Base-by-base conservation (phyloP, 2,329 filamentous ascomycete species). In the Polychaeton citri region DNA sequence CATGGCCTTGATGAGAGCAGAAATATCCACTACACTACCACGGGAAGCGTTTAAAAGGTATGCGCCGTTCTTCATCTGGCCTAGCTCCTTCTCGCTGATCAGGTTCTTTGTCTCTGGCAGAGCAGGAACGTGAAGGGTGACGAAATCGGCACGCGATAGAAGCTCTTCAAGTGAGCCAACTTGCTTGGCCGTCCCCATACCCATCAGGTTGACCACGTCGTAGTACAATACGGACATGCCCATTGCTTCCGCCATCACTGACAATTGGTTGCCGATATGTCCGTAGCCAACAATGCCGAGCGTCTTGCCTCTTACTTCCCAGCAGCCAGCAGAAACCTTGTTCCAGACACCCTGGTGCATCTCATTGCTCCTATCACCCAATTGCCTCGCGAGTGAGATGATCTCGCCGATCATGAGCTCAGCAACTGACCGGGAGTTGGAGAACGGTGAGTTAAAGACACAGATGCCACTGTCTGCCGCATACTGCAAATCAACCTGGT, bases 401-500 rank as follows among this genome's bases (percentile, higher is more conserved):
- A 98, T 87, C 63, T 95, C 88, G 36, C 71, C 81, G 57, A 98
- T 95, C 50, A 96, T 86, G 38, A 96, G 70, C 67, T 98, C 90
- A 38, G 90, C 90, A 35, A 98, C 90, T 57, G 84, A 93, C 58
- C 90, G 81, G 6, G 88, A 96, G 65, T 98, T 98, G 64, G 83
- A 87, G 64, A 98, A 98, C 2, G 90, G 90, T 32, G 90, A 96
- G 66, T 98, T 98, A 76, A 98, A 98, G 45, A 98, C 90, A 21
- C 87, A 86, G 57, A 96, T 94, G 47, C 90, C 86, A 55, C 82
- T 76, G 48, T 72, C 71, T 33, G 85, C 85, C 19, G 86, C 85
- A 55, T 76, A 88, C 42, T 84, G 73, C 41, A 93, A 75, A 57
- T 93, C 80, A 46, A 94, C 86, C 60, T 93, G 86, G 65, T 93